Percentiles rank a stretch among this genome's conserved stretches.
Evolutionary conservation across 441 rosid genomes (phyloP).

Genomic region (Adansonia madagascariensis): DNA sequence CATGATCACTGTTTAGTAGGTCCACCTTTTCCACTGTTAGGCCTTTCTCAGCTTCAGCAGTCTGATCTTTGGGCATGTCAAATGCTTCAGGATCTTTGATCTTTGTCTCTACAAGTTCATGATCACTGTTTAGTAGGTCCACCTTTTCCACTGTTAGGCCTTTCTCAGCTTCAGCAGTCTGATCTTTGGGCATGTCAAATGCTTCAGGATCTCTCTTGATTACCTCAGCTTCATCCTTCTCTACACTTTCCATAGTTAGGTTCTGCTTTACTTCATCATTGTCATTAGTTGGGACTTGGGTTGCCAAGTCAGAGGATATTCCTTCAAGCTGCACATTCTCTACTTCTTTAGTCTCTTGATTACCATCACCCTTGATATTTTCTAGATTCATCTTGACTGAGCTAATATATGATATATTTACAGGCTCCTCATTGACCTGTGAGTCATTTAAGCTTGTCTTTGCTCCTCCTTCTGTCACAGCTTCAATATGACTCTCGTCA

Average conservation of each 20-base stretch:
- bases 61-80: slow-evolving; percentile 5
- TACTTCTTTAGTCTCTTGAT: not conserved
- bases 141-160: slow-evolving; percentile 7
- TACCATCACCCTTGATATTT: not conserved
- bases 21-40: slow-evolving; percentile 6
- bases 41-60: slow-evolving; percentile 14
- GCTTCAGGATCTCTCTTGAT: not conserved
- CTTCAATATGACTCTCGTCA: not conserved
- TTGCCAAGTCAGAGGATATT: not conserved
- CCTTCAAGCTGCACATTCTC: not conserved
- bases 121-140: not conserved
- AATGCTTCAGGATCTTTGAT: not conserved
- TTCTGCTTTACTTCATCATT: too few relatives aligned
- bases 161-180: slow-evolving; percentile 28
- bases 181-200: not conserved
- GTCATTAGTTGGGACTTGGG: too few relatives aligned
- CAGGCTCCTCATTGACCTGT: not conserved
- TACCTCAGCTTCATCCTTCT: not conserved
- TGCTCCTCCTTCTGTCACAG: slow-evolving; percentile 12
- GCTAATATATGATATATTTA: not conserved
- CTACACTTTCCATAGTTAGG: not conserved
- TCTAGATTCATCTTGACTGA: not conserved
- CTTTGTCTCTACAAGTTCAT: not conserved
- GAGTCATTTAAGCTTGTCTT: slow-evolving; percentile 27
- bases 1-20: not conserved